Evolutionary conservation across 768 basidiomycete genomes (phyloP).

Genomic region (Lactarius akahatsu): DNA sequence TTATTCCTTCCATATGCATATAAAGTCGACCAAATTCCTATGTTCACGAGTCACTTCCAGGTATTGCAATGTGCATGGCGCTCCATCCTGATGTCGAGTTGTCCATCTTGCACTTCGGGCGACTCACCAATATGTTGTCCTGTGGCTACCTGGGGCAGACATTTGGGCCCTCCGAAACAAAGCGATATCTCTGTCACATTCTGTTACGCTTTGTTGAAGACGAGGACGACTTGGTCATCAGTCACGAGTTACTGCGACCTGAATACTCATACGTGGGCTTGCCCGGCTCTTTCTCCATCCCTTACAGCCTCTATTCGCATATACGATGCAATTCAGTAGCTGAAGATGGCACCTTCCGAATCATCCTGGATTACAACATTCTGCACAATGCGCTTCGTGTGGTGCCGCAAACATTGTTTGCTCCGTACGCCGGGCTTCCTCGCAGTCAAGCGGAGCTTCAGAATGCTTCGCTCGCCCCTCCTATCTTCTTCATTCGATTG

Average conservation of each 20-base stretch:
- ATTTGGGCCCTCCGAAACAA: constrained; percentile 12
- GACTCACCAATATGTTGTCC: constrained; percentile 10
- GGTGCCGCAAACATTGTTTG: constrained; percentile 18
- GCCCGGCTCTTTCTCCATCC: constrained; percentile 20
- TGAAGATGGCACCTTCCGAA: constrained; percentile 9
- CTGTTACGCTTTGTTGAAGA: constrained; percentile 17
- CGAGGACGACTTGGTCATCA: constrained; percentile 19
- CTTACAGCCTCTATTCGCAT: constrained; percentile 18
- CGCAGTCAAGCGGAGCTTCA: constrained; percentile 19
- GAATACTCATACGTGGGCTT: constrained; percentile 21
- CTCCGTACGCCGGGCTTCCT: constrained; percentile 22
- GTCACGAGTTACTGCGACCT: constrained; percentile 13
- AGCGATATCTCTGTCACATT: constrained; percentile 17
- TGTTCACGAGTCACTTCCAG: not conserved
- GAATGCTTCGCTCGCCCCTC: constrained; percentile 9
- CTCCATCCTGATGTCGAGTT: not conserved
- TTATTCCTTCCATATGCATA: not conserved
- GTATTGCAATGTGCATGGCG: constrained; percentile 6
- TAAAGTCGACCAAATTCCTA: not conserved
- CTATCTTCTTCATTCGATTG: constrained; percentile 16
- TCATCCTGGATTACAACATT: constrained; percentile 14
- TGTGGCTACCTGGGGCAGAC: constrained; percentile 20
- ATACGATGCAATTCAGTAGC: constrained; percentile 21
- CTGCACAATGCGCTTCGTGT: not conserved
- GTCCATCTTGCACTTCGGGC: constrained; percentile 3